Conservation (phyloP, 495 filamentous ascomycete genomes). For the Diplogelasinospora grovesii region DNA sequence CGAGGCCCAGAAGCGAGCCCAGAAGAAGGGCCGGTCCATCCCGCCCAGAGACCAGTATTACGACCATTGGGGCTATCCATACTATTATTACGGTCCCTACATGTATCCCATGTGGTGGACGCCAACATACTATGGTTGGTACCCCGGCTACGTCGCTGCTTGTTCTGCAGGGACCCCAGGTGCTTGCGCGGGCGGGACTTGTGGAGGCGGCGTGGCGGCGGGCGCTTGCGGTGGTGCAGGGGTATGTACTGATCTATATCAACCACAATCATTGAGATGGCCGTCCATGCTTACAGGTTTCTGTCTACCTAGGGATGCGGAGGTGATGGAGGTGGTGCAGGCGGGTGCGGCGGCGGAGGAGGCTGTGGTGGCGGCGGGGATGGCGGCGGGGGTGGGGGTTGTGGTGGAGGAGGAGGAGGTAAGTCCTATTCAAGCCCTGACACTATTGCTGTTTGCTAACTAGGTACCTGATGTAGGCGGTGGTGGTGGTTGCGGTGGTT, state of each 20-base stretch:
- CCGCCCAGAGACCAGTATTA: constrained; percentile 48
- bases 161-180: too few relatives aligned
- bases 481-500: too few relatives aligned
- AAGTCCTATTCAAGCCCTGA: too few relatives aligned
- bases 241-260: constrained; percentile 2
- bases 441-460: too few relatives aligned
- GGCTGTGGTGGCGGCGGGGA: constrained; percentile 33
- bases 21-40: constrained; percentile 49
- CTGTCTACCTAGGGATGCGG: constrained; percentile 41
- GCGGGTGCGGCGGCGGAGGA: constrained; percentile 47
- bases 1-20: constrained; percentile 54
- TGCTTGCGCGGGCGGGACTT: constrained; percentile 6
- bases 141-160: constrained; percentile 31
- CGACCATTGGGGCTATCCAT: constrained; percentile 48
- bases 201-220: constrained; percentile 10
- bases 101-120: constrained; percentile 29
- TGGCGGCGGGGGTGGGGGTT: constrained; percentile 38
- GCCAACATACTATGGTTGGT: constrained; percentile 22
- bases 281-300: background rate
- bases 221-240: constrained; percentile 27
- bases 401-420: too few relatives aligned
- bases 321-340: constrained; percentile 48
- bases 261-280: background rate
- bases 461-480: too few relatives aligned
- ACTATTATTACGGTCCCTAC: constrained; percentile 33